Evolutionary conservation across 164 flowering plant genomes (phyloP).

Genomic region (Annona cherimola): DNA sequence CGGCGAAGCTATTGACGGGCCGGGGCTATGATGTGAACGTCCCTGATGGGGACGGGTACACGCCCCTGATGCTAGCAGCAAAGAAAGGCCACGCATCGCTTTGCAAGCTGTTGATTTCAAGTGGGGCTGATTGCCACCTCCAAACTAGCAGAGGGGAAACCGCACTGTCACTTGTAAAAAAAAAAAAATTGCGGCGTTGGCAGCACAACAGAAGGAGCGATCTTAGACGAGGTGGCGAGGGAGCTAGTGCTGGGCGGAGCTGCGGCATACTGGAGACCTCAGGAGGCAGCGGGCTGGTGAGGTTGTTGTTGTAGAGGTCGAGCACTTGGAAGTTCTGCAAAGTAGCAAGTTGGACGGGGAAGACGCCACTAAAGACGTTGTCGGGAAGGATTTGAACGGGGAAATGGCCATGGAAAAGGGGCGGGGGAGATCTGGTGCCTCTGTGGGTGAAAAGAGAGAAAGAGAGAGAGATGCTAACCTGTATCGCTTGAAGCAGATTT

Average conservation of each 20-base stretch:
- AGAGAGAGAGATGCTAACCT: too few relatives aligned
- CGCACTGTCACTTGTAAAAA: constrained; percentile 48
- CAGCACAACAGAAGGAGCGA: constrained; percentile 36
- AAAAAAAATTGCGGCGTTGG: constrained; percentile 20
- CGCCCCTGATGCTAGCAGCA: constrained; percentile 84
- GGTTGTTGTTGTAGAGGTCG: too few relatives aligned
- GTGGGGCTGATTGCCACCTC: constrained; percentile 50
- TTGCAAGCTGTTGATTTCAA: constrained; percentile 52
- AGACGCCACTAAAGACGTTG: too few relatives aligned
- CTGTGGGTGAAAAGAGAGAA: too few relatives aligned
- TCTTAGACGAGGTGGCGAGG: constrained; percentile 57
- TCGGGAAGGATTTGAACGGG: too few relatives aligned
- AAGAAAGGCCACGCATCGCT: constrained; percentile 44
- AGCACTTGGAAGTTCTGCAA: too few relatives aligned
- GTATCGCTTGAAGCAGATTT: too few relatives aligned
- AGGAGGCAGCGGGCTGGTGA: too few relatives aligned
- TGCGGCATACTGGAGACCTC: too few relatives aligned
- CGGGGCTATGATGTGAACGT: constrained; percentile 47
- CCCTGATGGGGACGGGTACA: constrained; percentile 54
- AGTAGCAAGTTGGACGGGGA: too few relatives aligned
- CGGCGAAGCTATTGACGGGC: constrained; percentile 27
- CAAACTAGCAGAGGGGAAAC: constrained; percentile 51
- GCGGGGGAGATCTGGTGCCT: too few relatives aligned
- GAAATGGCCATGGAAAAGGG: too few relatives aligned
- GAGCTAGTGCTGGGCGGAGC: constrained; percentile 49